Base-by-base conservation (phyloP, 352 stramenopile genomes). In the Pythium dissotocum region DNA sequence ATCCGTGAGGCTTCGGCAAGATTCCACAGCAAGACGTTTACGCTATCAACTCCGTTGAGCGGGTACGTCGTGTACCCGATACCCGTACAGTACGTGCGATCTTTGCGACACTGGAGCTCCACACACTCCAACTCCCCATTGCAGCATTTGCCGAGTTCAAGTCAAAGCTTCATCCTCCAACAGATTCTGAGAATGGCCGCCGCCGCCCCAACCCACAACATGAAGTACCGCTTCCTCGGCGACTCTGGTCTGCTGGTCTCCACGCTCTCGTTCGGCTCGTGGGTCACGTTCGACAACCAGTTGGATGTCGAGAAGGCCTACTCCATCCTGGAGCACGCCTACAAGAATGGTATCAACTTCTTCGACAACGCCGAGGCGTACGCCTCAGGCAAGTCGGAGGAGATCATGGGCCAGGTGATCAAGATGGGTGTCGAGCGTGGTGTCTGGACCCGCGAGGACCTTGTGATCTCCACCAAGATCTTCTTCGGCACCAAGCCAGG, bases 401-500 rank as follows among this genome's bases (percentile, higher is more conserved):
- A 76, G 53, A 81, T 84, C 59, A 90, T 88, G 72, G 82, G 82
- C 26, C 79, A 86, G 58, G 63, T 85, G 6, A 69, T 91, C 10
- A 83, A 87, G 61, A 70, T 75, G 26, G 77, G 78, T 26, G 75
- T 89, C 6, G 73, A 87, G 70, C 71, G 66, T 18, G 69, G 65
- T 13, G 48, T 80, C 3, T 85, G 73, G 73, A 69, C 65, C 14
- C 77, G 83, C 16, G 82, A 90, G 30, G 79, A 93, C 26, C 71
- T 92, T 14, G 76, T 92, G 12, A 74, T 91, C 61, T 80, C 73
- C 8, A 93, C 84, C 33, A 91, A 91, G 75, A 81, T 93, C 65
- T 87, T 87, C 58, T 85, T 86, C 40, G 77, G 80, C 28, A 77
- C 68, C 63, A 78, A 77, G 53, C 58, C 67, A 10, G 75, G 73